These are phyloP conservation scores for Phaeolepiota aurea DNA, from an alignment of 768 basidiomycete genomes.

Conservation along the genomic window DNA sequence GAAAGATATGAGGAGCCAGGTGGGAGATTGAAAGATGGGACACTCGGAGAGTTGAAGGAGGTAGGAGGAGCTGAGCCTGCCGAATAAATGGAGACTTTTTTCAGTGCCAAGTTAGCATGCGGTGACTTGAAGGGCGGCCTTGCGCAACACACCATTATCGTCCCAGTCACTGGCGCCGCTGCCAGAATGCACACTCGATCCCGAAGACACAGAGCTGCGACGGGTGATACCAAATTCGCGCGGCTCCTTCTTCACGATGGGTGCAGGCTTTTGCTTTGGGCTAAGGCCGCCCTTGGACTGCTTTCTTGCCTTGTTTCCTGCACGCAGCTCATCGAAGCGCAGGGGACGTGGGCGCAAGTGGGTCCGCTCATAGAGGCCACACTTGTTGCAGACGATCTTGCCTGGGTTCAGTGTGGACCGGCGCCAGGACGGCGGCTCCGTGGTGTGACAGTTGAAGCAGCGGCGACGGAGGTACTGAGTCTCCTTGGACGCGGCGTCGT, in stretches of 20 bases:
- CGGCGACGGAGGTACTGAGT: slow-evolving; percentile 84
- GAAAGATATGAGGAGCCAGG: slow-evolving; percentile 36
- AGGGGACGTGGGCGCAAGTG: slow-evolving; percentile 77
- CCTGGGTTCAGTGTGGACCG: slow-evolving; percentile 83
- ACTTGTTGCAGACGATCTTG: slow-evolving; percentile 94
- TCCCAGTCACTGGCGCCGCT: slow-evolving; percentile 75
- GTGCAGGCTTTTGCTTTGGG: slow-evolving; percentile 24
- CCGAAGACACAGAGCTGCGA: slow-evolving; percentile 58
- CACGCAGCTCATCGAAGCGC: slow-evolving; percentile 81
- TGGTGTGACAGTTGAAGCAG: slow-evolving; percentile 89
- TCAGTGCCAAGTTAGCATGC: slow-evolving; percentile 11
- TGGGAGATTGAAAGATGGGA: slow-evolving; percentile 52
- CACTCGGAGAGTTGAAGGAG: slow-evolving; percentile 58
- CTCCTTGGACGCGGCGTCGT: slow-evolving; percentile 86
- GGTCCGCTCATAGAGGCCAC: slow-evolving; percentile 85
- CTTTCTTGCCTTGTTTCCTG: slow-evolving; percentile 79
- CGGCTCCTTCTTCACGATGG: slow-evolving; percentile 57
- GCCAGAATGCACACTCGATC: slow-evolving; percentile 43
- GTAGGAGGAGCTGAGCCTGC: slow-evolving; percentile 56
- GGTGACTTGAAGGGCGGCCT: slow-evolving; percentile 8
- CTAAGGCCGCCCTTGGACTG: slow-evolving; percentile 27
- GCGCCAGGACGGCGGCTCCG: slow-evolving; percentile 85
- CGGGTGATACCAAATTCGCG: slow-evolving; percentile 42
- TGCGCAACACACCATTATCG: slow-evolving; percentile 53
- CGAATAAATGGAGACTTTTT: slow-evolving; percentile 39